Base-by-base conservation (phyloP, 192 early-diverging fungal species). In the Backusella liffmaniae region DNA sequence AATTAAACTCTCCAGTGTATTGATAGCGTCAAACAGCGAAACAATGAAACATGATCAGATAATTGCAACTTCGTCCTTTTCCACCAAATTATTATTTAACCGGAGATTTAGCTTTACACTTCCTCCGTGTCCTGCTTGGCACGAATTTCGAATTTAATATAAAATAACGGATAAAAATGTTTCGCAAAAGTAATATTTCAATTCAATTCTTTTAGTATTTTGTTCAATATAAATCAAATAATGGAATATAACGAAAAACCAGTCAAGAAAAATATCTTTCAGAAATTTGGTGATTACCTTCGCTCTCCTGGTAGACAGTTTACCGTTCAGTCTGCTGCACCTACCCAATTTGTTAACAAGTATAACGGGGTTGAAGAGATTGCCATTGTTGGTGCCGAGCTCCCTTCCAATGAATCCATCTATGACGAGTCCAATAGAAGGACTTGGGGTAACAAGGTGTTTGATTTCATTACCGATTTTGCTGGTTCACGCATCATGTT, bases 401-500 rank as follows among this genome's bases (percentile, higher is more conserved):
- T 71, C 5, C 15, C 21, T 26, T 21, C 35, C 13, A 26, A 71
- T 30, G 16, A 44, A 46, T 41, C 35, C 9, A 23, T 49, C 41
- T 71, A 71, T 71, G n/a, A 44, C 23, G 26, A 41, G 18, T 16
- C 13, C 12, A 16, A 71, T 5, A 13, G 42, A 29, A 71, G 5
- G 12, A 12, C 70, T 1, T 46, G 18, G 21, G 70, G 70, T n/a
- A 71, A 29, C 21, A 36, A 7, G 26, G 7, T 71, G 1, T 71
- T 76, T 29, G 75, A 76, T 46, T 29, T 35, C 16, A 37, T 76
- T 5, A 68, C 67, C 3, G 3, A 76, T 10, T 56, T 42, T 41
- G 66, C 75, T n/a, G 75, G 75, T 62, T 70, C 75, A 5, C 66
- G 41, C 51, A 51, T 44, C 21, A 35, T 66, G 16, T 76, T 76